Evolutionary conservation across 2,329 filamentous ascomycete species (phyloP).

Genomic region (Cytospora schulzeri): DNA sequence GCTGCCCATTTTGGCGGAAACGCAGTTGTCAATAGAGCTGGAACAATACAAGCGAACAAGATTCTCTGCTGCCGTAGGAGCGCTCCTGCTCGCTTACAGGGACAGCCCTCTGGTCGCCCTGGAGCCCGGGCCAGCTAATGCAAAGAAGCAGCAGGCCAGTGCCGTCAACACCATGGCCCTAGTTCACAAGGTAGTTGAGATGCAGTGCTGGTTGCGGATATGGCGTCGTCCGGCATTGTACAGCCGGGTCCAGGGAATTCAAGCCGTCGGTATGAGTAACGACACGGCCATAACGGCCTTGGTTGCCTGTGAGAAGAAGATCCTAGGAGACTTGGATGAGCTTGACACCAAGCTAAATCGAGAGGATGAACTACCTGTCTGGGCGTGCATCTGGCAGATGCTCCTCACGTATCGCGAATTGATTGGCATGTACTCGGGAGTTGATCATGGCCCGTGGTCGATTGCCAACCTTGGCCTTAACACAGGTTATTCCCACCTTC

Average conservation of each 20-base stretch:
- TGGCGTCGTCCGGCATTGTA: conserved; percentile 13
- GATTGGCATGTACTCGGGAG: conserved; percentile 22
- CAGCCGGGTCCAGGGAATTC: background rate
- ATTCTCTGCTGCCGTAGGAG: conserved; percentile 17
- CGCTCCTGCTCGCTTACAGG: conserved; percentile 12
- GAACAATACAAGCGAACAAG: background rate
- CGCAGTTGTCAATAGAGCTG: conserved; percentile 9
- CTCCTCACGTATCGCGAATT: conserved; percentile 24
- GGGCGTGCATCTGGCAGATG: conserved; percentile 27
- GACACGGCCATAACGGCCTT: conserved; percentile 6
- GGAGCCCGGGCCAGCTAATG: background rate
- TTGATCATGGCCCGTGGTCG: background rate
- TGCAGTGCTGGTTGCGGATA: conserved; percentile 23
- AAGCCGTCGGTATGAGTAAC: background rate
- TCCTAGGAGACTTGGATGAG: conserved; percentile 15
- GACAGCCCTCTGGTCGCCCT: background rate
- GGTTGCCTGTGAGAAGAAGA: conserved; percentile 7
- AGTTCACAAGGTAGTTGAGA: conserved; percentile 9
- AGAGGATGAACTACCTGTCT: conserved; percentile 1
- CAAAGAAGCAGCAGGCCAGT: background rate
- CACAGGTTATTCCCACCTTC: background rate
- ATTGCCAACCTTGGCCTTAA: background rate
- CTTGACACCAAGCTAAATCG: background rate
- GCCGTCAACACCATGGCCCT: background rate
- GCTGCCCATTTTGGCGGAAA: conserved; percentile 15